Conservation (phyloP, 768 basidiomycete species). For the Piloderma croceum region DNA sequence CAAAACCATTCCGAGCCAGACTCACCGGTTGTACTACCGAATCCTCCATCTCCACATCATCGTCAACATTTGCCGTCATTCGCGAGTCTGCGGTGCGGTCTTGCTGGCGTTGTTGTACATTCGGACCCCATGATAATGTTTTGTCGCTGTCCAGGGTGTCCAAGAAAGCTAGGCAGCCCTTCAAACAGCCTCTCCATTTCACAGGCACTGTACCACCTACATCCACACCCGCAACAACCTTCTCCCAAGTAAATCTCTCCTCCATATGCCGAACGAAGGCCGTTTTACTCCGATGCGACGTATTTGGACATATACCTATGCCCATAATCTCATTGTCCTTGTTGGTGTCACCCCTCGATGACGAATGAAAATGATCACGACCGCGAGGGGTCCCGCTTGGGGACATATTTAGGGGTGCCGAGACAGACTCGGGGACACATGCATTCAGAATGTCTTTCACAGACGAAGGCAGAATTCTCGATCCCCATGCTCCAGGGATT, state of each 20-base stretch:
- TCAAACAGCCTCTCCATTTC: slow-evolving; percentile 63
- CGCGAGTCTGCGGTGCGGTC: too few relatives aligned
- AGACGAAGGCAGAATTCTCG: too few relatives aligned
- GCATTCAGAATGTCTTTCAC: slow-evolving; percentile 19
- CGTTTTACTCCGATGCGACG: slow-evolving; percentile 17
- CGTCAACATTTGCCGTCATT: too few relatives aligned
- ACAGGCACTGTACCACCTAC: slow-evolving; percentile 54
- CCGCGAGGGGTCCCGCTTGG: slow-evolving; percentile 13
- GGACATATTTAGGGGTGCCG: not conserved
- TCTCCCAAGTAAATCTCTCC: slow-evolving; percentile 64
- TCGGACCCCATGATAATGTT: too few relatives aligned
- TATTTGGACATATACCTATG: slow-evolving; percentile 45
- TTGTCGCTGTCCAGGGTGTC: too few relatives aligned
- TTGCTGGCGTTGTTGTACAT: too few relatives aligned
- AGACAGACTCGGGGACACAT: slow-evolving; percentile 1
- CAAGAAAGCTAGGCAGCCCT: slow-evolving; percentile 59
- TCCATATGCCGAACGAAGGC: slow-evolving; percentile 53
- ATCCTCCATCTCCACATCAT: too few relatives aligned
- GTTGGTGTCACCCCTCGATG: too few relatives aligned
- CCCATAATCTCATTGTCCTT: slow-evolving; percentile 33
- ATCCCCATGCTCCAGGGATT: too few relatives aligned
- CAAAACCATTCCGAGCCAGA: too few relatives aligned
- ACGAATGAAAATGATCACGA: too few relatives aligned
- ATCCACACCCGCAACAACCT: slow-evolving; percentile 42
- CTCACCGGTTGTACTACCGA: too few relatives aligned